Conservation (phyloP, 2,329 filamentous ascomycete species). For the Fusarium scirpi region DNA sequence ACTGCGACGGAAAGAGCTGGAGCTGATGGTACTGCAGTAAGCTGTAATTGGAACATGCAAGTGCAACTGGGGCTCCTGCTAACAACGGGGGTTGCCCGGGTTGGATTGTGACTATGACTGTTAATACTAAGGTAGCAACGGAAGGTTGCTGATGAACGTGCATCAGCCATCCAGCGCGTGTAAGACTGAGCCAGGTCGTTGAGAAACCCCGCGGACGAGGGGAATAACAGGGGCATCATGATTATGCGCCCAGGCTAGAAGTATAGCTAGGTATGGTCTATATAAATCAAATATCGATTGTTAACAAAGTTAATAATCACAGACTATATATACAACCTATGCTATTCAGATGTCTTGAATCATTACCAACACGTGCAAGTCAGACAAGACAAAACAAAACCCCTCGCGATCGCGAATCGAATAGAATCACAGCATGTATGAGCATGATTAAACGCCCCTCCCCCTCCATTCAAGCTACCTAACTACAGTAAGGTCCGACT, state of each 20-base stretch:
- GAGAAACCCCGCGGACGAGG: conserved; percentile 35
- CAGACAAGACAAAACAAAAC: conserved; percentile 28
- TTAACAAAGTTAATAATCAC: not conserved
- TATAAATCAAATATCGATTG: not conserved
- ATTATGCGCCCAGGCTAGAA: not conserved
- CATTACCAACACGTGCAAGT: conserved; percentile 30
- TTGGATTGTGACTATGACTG: not conserved
- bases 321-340: not conserved
- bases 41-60: conserved; percentile 29
- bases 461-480: conserved; percentile 32
- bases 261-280: not conserved
- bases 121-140: not conserved
- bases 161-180: conserved; percentile 17
- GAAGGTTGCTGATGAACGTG: conserved; percentile 20
- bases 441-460: conserved; percentile 35
- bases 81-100: conserved; percentile 14
- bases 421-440: conserved; percentile 1
- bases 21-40: conserved; percentile 1
- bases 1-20: not conserved
- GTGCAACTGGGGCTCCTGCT: conserved; percentile 26
- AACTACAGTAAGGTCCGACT: conserved; percentile 19
- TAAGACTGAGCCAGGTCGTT: conserved; percentile 26
- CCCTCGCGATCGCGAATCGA: conserved; percentile 26
- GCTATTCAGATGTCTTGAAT: not conserved
- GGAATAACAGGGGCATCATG: conserved; percentile 13